Evolutionary conservation across 441 rosid genomes (phyloP), one percentile per base, ranked within the genome.

Genomic region (Jatropha podagrica): DNA sequence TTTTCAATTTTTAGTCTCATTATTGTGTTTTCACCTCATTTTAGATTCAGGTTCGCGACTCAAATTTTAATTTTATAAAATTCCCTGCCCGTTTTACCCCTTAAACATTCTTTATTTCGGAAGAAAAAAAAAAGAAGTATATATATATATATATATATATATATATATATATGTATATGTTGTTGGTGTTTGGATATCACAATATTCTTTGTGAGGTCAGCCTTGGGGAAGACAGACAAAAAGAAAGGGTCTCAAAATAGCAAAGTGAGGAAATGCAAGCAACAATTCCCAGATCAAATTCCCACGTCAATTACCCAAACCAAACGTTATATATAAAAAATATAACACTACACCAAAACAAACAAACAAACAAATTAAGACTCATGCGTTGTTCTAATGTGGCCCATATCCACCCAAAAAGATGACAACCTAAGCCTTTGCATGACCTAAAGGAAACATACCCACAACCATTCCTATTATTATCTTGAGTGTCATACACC

Each of bases 371-470:
- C 7, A 14, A 65, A 37, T 67, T 46, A 26, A 76, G 17, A 17
- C 40, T 15, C 63, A 76, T 68, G 72, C 81, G 70, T 81, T 44
- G 32, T 32, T 77, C 42, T 58, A 73, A 32, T 40, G 52, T 73
- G 78, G 63, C 67, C 42, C n/a, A 46, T 55, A 74, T 49, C 13
- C 37, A 18, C 61, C 32, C 27, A 51, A 17, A 55, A n/a, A 58
- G 13, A 27, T 4, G 15, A 56, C 66, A 62, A 71, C 72, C 73
- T 60, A 73, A 77, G 76, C 81, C 61, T 55, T 49, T 61, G 82
- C 81, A 78, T 73, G 42, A 74, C 75, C 76, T 59, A 20, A 71
- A 56, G 81, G 81, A 74, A 80, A 79, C 82, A 82, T 73, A n/a
- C 68, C 8, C 66, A 44, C 11, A 32, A 58, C 17, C 48, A 6